Evolutionary conservation across 768 basidiomycete species (phyloP).

Genomic region (Boletellus sp.): DNA sequence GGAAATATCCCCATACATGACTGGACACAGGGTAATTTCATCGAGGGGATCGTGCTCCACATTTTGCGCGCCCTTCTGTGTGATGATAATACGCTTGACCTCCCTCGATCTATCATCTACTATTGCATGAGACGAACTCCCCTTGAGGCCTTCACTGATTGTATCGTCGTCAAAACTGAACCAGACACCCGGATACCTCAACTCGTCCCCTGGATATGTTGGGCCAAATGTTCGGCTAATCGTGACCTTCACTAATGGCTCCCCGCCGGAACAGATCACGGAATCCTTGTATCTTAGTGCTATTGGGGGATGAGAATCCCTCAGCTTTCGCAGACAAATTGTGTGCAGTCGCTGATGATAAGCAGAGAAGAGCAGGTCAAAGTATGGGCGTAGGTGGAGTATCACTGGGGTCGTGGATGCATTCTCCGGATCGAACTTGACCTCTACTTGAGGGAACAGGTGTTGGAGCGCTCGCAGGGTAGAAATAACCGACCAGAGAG

Average conservation of each 20-base stretch:
- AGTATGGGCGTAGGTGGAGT: conserved; percentile 73
- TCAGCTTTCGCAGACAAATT: conserved; percentile 66
- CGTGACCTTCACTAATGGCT: conserved; percentile 57
- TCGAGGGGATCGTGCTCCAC: conserved; percentile 65
- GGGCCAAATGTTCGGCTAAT: conserved; percentile 78
- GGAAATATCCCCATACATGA: conserved; percentile 70
- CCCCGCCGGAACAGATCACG: conserved; percentile 57
- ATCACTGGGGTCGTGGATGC: conserved; percentile 70
- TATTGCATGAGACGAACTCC: conserved; percentile 31
- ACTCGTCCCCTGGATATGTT: conserved; percentile 73
- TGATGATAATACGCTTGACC: conserved; percentile 71
- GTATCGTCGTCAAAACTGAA: conserved; percentile 81
- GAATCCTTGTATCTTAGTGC: conserved; percentile 65
- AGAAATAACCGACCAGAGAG: conserved; percentile 76
- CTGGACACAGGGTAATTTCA: conserved; percentile 60
- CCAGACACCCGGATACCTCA: conserved; percentile 79
- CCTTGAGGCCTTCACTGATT: conserved; percentile 52
- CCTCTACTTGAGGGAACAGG: conserved; percentile 74
- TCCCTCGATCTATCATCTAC: conserved; percentile 65
- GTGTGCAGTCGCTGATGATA: conserved; percentile 76
- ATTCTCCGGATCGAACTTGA: conserved; percentile 77
- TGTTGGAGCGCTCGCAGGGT: conserved; percentile 61
- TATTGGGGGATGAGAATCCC: conserved; percentile 63
- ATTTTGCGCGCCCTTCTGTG: conserved; percentile 59
- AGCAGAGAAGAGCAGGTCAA: conserved; percentile 83